Percentiles rank a stretch among this genome's conserved stretches.
phyloP scores from a whole-genome alignment of 805 yeast genomes.

The Nakazawaea ambrosiae region DNA sequence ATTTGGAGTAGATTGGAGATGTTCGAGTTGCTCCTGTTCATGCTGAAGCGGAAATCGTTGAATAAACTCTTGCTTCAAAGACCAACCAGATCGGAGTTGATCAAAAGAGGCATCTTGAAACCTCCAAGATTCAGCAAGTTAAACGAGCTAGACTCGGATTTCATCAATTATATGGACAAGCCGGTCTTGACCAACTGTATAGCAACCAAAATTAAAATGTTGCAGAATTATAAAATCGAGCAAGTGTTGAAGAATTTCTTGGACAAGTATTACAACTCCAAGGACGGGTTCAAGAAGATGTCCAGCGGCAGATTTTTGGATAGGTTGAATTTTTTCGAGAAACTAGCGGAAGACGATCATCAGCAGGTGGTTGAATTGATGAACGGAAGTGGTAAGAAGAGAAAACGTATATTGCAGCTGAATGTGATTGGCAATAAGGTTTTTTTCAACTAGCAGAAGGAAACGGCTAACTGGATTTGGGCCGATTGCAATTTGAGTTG shows the following conservation, averaged over 20 bases:
- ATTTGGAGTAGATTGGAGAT: constrained; percentile 6
- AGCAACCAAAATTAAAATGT: constrained; percentile 2
- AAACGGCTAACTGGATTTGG: too few species aligned
- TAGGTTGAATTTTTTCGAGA: constrained; percentile 8
- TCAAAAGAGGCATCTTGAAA: constrained; percentile 9
- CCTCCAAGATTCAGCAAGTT: background rate
- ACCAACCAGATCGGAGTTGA: constrained; percentile 5
- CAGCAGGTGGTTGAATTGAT: background rate
- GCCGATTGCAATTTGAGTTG: too few species aligned
- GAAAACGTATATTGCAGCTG: constrained; percentile 1
- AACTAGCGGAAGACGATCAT: background rate
- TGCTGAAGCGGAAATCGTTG: constrained; percentile 2
- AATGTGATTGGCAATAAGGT: constrained; percentile 9
- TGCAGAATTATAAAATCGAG: constrained; percentile 6
- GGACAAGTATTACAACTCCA: background rate
- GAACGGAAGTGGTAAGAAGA: background rate
- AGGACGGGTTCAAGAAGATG: background rate
- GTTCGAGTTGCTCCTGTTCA: constrained; percentile 3
- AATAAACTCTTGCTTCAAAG: constrained; percentile 1
- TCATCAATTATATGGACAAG: background rate
- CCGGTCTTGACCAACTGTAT: constrained; percentile 5
- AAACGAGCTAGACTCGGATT: constrained; percentile 3
- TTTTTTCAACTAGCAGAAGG: too few species aligned
- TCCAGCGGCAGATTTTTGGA: background rate
- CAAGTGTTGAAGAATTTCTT: constrained; percentile 8